Percentiles rank a stretch among this genome's conserved stretches.
Evolutionary conservation across 129 eudicot species (phyloP).

Genomic region (Deinandra increscens): DNA sequence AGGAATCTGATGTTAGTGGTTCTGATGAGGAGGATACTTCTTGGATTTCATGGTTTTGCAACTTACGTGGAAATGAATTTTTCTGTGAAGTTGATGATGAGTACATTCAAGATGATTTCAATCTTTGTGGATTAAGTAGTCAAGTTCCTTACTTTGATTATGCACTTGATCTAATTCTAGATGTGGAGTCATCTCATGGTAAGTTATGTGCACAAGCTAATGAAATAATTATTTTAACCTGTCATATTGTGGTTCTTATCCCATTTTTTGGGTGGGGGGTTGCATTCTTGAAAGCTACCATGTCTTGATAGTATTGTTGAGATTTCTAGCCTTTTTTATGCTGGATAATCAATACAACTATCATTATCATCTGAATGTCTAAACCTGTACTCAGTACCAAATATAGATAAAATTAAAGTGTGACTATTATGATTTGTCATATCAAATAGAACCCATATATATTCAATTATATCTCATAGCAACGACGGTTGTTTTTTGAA

Average conservation of each 20-base stretch:
- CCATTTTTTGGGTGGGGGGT: background rate
- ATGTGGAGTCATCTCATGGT: slow-evolving; percentile 89
- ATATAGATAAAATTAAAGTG: background rate
- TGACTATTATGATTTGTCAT: background rate
- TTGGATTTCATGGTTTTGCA: slow-evolving; percentile 94
- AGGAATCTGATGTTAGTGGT: slow-evolving; percentile 88
- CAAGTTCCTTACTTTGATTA: slow-evolving; percentile 87
- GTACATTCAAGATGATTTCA: slow-evolving; percentile 83
- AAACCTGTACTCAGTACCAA: background rate
- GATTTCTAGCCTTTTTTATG: background rate
- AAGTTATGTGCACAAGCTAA: slow-evolving; percentile 20
- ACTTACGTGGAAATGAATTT: slow-evolving; percentile 82
- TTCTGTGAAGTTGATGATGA: slow-evolving; percentile 90
- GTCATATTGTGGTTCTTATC: background rate
- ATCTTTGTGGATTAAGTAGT: slow-evolving; percentile 81
- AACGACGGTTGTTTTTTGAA: background rate
- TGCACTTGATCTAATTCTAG: slow-evolving; percentile 80
- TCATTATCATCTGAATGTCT: background rate
- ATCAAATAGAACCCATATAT: background rate
- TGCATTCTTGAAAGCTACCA: background rate
- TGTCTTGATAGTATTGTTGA: background rate
- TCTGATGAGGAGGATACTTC: slow-evolving; percentile 88
- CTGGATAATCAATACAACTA: background rate
- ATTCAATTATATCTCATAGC: background rate
- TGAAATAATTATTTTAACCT: slow-evolving; percentile 13